These are phyloP conservation scores for Sclerotinia nivalis DNA, from an alignment of 2,329 filamentous ascomycete species.

Conservation along the genomic window DNA sequence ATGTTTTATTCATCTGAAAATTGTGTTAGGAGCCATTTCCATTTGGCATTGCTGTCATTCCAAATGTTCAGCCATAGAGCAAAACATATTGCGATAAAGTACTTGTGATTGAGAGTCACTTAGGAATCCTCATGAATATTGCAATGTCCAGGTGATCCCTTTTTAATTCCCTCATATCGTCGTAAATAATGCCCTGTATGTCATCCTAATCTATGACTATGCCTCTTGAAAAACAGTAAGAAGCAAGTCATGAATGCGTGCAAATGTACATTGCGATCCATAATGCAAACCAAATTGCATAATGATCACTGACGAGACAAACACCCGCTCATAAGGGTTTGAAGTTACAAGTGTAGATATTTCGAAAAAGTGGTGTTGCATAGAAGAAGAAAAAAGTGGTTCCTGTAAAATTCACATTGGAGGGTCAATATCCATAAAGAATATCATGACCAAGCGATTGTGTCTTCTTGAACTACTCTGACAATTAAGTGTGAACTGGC, in stretches of 20 bases:
- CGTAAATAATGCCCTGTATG: conserved; percentile 10
- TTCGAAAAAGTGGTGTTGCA: conserved; percentile 33
- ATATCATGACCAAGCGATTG: conserved; percentile 16
- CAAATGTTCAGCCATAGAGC: conserved; percentile 20
- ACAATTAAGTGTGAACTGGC: conserved; percentile 38
- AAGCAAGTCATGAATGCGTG: conserved; percentile 32
- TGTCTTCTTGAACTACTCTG: conserved; percentile 14
- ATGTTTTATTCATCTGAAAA: conserved; percentile 15
- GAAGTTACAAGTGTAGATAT: conserved; percentile 40
- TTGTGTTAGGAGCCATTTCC: conserved; percentile 8
- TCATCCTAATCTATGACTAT: conserved; percentile 18
- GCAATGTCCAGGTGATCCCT: conserved; percentile 10
- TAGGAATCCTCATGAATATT: conserved; percentile 8
- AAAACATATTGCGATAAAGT: conserved; percentile 19
- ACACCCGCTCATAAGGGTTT: conserved; percentile 37
- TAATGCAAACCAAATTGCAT: conserved; percentile 34
- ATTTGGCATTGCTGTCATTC: conserved; percentile 19
- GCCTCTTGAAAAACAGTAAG: conserved; percentile 15
- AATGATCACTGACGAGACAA: conserved; percentile 37
- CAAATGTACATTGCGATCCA: conserved; percentile 38
- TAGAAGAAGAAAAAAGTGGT: conserved; percentile 35
- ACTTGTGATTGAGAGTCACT: conserved; percentile 11
- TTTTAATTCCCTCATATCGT: conserved; percentile 8
- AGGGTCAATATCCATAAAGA: conserved; percentile 26
- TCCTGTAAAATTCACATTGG: conserved; percentile 30